A percentile compares a stretch with the other conserved stretches of the same genome.
These are phyloP conservation scores for Solidago caesia DNA, from an alignment of 129 eudicot species.

Conservation along the genomic window DNA sequence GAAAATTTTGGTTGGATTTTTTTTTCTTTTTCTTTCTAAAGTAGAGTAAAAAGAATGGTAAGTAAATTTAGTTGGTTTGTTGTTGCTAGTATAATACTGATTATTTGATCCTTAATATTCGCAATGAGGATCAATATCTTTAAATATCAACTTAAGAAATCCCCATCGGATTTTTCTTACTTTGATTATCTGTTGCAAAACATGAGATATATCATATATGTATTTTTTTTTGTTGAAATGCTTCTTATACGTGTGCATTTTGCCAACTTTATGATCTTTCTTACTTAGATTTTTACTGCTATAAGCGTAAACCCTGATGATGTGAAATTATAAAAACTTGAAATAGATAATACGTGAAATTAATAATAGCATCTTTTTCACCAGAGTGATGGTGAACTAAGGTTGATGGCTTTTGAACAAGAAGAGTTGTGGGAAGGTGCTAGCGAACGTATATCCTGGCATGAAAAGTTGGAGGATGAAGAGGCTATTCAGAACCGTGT, in stretches of 20 bases:
- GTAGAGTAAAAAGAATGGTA: background rate
- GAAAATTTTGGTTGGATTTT: too few relatives aligned
- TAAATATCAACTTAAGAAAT: too few relatives aligned
- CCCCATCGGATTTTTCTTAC: too few relatives aligned
- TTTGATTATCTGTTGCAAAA: background rate
- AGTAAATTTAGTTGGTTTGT: background rate
- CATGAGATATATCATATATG: too few relatives aligned
- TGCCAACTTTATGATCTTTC: too few relatives aligned
- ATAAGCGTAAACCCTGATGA: background rate
- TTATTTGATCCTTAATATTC: background rate
- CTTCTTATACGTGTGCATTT: too few relatives aligned
- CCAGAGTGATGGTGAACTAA: slow-evolving; percentile 73
- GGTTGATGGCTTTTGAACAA: slow-evolving; percentile 85
- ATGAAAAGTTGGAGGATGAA: slow-evolving; percentile 85
- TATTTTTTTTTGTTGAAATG: too few relatives aligned
- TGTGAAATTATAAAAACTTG: too few relatives aligned
- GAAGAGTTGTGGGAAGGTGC: slow-evolving; percentile 88
- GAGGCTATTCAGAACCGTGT: slow-evolving; percentile 92
- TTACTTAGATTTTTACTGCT: background rate
- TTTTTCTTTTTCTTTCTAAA: background rate
- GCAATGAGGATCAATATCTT: too few relatives aligned
- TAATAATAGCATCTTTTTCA: background rate
- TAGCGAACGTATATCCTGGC: slow-evolving; percentile 86
- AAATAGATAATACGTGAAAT: background rate
- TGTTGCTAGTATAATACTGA: background rate